Conservation (phyloP, 192 early-diverging fungal species). For the Rhizophagus prolifer region DNA sequence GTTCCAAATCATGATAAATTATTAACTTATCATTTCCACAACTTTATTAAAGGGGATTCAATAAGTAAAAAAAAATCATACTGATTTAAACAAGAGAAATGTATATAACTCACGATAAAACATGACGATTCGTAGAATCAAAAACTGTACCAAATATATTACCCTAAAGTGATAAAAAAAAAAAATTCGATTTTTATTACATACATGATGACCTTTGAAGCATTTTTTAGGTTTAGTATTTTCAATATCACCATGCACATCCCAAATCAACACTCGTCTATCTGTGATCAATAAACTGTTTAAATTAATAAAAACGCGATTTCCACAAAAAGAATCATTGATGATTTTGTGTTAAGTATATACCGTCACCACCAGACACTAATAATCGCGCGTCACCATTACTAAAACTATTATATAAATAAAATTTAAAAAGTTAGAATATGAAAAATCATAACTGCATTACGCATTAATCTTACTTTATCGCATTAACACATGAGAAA, state of each 20-base stretch:
- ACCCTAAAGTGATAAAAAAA: background rate
- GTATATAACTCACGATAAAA: background rate
- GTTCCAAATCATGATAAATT: background rate
- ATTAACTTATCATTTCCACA: background rate
- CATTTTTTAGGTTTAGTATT: background rate
- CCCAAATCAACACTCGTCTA: background rate
- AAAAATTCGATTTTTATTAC: background rate
- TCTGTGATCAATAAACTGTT: background rate
- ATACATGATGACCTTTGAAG: background rate
- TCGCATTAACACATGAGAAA: constrained; percentile 5
- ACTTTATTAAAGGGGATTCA: background rate
- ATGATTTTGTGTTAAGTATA: background rate
- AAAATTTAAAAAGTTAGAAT: background rate
- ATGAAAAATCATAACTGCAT: background rate
- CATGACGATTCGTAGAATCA: background rate
- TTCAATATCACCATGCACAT: background rate
- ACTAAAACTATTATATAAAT: constrained; percentile 6
- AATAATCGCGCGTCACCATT: background rate
- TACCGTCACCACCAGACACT: background rate
- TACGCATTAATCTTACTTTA: background rate
- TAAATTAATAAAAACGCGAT: background rate
- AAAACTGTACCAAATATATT: constrained; percentile 1
- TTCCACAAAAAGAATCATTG: background rate
- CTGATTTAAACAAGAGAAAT: background rate
- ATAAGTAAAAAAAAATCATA: background rate